These are phyloP conservation scores for Cytospora paraplurivora DNA, from an alignment of 2,329 filamentous ascomycete species.

Conservation along the genomic window DNA sequence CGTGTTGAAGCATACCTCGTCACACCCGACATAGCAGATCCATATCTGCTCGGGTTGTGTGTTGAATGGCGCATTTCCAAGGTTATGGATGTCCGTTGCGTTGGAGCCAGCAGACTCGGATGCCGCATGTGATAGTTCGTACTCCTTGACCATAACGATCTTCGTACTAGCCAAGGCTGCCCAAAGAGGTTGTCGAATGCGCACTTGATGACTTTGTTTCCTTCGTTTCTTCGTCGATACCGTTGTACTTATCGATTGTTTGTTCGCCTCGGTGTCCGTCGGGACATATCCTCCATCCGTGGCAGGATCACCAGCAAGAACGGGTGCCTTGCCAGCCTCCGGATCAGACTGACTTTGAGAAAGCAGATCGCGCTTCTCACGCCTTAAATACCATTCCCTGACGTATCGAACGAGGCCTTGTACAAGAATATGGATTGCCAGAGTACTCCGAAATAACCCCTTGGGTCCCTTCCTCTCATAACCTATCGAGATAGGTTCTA, in stretches of 20 bases:
- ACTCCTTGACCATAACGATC: constrained; percentile 92
- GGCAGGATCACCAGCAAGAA: constrained; percentile 40
- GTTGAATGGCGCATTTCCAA: constrained; percentile 75
- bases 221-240: constrained; percentile 77
- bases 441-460: constrained; percentile 67
- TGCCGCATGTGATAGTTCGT: constrained; percentile 77
- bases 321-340: constrained; percentile 58
- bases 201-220: constrained; percentile 88
- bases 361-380: constrained; percentile 57
- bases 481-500: constrained; percentile 46
- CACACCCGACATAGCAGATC: constrained; percentile 78
- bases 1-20: constrained; percentile 76
- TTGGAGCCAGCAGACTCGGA: constrained; percentile 74
- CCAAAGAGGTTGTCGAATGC: constrained; percentile 91
- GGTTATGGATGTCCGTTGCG: constrained; percentile 74
- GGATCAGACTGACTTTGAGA: constrained; percentile 58
- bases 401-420: constrained; percentile 73
- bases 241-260: constrained; percentile 56
- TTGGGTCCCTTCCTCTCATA: constrained; percentile 63
- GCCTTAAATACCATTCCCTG: constrained; percentile 66
- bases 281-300: constrained; percentile 51
- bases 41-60: constrained; percentile 72
- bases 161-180: constrained; percentile 93
- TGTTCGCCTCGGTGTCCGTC: constrained; percentile 54
- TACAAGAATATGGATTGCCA: constrained; percentile 75